Conservation (phyloP, 106 monocot species). For the Gastrodia elata region DNA sequence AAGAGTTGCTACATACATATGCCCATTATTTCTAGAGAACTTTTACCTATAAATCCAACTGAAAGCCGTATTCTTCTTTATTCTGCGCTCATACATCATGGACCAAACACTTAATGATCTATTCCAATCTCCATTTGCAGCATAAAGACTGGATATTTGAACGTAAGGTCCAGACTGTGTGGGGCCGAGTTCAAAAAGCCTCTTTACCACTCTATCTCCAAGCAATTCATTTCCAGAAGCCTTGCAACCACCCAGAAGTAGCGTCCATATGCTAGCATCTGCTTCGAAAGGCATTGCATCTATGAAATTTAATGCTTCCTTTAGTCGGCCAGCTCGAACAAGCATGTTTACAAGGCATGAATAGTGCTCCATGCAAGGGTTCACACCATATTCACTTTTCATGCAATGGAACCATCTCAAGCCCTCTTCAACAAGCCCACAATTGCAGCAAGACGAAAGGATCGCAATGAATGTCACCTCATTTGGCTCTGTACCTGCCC, state of each 20-base stretch:
- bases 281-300: constrained; percentile 42
- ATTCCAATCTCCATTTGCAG: constrained; percentile 41
- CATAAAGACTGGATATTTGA: constrained; percentile 35
- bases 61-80: constrained; percentile 38
- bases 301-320: constrained; percentile 47
- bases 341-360: constrained; percentile 58
- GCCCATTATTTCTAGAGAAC: neutral
- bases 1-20: too few relatives aligned
- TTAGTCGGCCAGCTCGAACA: constrained; percentile 43
- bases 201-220: constrained; percentile 21
- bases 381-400: constrained; percentile 34
- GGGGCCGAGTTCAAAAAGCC: constrained; percentile 23
- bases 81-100: constrained; percentile 30
- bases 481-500: constrained; percentile 21
- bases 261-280: constrained; percentile 58
- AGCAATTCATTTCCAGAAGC: constrained; percentile 32
- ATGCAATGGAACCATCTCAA: constrained; percentile 45
- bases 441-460: constrained; percentile 66
- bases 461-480: constrained; percentile 53
- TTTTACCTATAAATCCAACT: constrained; percentile 37
- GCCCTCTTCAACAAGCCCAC: constrained; percentile 60
- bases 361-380: constrained; percentile 56
- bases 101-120: constrained; percentile 21
- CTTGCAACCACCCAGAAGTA: constrained; percentile 54
- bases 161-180: constrained; percentile 27